Base-by-base conservation (phyloP, 2,329 filamentous ascomycete species). In the Trichoderma sp. region DNA sequence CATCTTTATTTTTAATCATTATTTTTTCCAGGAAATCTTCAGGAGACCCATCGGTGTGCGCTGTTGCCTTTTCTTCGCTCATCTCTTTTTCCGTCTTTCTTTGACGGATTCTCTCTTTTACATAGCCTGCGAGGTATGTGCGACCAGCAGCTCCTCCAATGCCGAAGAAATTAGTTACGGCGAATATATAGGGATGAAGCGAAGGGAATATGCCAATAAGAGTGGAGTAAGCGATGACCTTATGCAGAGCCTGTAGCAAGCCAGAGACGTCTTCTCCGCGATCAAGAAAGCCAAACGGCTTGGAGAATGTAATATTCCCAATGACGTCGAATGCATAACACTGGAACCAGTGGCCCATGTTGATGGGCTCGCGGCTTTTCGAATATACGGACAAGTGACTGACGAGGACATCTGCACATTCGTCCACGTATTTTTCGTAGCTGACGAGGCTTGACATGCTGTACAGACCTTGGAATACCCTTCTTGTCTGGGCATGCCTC, bases 301-400 rank as follows among this genome's bases (percentile, higher is more conserved):
- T 73, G 29, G 72, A 78, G 65, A 74, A 76, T 0, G 81, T 84
- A 50, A 86, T 83, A 37, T 81, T 78, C 2, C 83, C 82, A 37
- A 87, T 84, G 2, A 85, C 83, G 67, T 86, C 82, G 52, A 84
- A 83, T 0, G 81, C 82, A 65, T 81, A 84, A 69, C 76, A 84
- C 69, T 84, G 82, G 32, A 84, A 73, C 78, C 80, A 82, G 57
- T 80, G 75, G 4, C 72, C 71, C 48, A 84, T 70, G 68, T 86
- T 77, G 3, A 85, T 64, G 27, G 42, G 27, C 25, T 45, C 17
- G 6, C 59, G 35, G 70, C 0, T 69, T 64, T 4, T 74, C 8
- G 68, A 77, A 12, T 81, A 76, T 65, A 83, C 80, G 1, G 50
- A 64, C 35, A 85, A 74, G 2, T 78, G 73, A 29, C 74, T 69